phyloP scores from a whole-genome alignment of 2,329 filamentous ascomycete genomes.

The Epichloe festucae region DNA sequence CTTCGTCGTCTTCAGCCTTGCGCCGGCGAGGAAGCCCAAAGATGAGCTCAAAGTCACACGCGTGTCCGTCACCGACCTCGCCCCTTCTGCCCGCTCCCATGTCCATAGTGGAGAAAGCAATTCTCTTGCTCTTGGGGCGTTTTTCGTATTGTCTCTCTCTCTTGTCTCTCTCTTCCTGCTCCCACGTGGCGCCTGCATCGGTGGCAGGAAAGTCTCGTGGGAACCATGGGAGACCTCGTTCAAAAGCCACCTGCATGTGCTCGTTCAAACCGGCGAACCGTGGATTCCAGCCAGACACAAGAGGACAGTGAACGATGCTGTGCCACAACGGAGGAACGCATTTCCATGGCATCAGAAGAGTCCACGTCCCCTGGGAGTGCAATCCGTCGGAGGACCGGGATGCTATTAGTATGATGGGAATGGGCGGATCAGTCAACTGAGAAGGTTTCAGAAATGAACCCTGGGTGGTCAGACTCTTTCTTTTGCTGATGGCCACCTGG shows the following conservation, averaged over 20 bases:
- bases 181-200: conserved; percentile 66
- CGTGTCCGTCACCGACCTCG: conserved; percentile 70
- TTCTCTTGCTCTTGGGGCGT: conserved; percentile 69
- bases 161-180: conserved; percentile 52
- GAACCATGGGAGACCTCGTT: conserved; percentile 68
- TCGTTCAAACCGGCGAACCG: conserved; percentile 74
- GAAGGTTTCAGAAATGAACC: conserved; percentile 45
- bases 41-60: conserved; percentile 71
- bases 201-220: conserved; percentile 76
- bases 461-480: conserved; percentile 50
- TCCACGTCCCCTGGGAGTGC: conserved; percentile 60
- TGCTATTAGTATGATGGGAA: conserved; percentile 62
- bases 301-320: conserved; percentile 66
- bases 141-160: conserved; percentile 67
- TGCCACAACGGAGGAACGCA: conserved; percentile 82
- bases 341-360: conserved; percentile 77
- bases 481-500: conserved; percentile 70
- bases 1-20: conserved; percentile 5
- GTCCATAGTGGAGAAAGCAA: conserved; percentile 61
- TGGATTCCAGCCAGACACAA: conserved; percentile 68
- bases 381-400: conserved; percentile 34
- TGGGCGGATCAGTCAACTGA: conserved; percentile 52
- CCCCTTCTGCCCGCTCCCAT: conserved; percentile 63
- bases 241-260: conserved; percentile 67
- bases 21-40: conserved; percentile 23